These are phyloP conservation scores for Isoetes engelmannii DNA, from an alignment of 83 land plant genomes.

Conservation along the genomic window DNA sequence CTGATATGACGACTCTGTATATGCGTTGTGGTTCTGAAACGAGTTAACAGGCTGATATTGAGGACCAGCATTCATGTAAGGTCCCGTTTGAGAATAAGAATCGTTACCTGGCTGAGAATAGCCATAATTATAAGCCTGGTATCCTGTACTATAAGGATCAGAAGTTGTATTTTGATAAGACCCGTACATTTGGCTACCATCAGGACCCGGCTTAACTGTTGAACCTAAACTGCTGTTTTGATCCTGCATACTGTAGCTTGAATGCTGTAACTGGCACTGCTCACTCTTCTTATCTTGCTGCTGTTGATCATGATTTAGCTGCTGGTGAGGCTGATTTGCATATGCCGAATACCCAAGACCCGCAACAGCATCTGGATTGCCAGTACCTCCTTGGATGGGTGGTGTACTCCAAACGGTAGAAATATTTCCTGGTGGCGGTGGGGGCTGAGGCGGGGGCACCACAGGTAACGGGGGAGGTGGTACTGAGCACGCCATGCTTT, in stretches of 20 bases:
- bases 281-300: no score
- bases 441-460: slow-evolving; percentile 24
- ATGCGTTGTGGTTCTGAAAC: slow-evolving; percentile 68
- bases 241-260: slow-evolving; percentile 13
- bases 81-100: slow-evolving; percentile 61
- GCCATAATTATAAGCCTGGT: slow-evolving; percentile 37
- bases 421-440: slow-evolving; percentile 15
- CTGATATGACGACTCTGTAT: slow-evolving; percentile 61
- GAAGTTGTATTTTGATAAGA: slow-evolving; percentile 25
- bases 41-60: slow-evolving; percentile 75
- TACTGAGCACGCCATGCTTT: no score
- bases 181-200: slow-evolving; percentile 38
- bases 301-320: slow-evolving; percentile 5
- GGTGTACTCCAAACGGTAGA: slow-evolving; percentile 9
- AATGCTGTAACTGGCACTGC: background rate
- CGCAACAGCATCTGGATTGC: background rate
- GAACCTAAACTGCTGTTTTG: slow-evolving; percentile 24
- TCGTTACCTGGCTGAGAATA: slow-evolving; percentile 59
- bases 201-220: slow-evolving; percentile 17
- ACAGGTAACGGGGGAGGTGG: slow-evolving; percentile 18
- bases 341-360: slow-evolving; percentile 11
- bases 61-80: slow-evolving; percentile 65
- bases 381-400: background rate
- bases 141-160: slow-evolving; percentile 39
- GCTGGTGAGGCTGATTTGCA: slow-evolving; percentile 6